Evolutionary conservation across 1,284 basidiomycete species (phyloP).

Genomic region (Calocybe gambosa): DNA sequence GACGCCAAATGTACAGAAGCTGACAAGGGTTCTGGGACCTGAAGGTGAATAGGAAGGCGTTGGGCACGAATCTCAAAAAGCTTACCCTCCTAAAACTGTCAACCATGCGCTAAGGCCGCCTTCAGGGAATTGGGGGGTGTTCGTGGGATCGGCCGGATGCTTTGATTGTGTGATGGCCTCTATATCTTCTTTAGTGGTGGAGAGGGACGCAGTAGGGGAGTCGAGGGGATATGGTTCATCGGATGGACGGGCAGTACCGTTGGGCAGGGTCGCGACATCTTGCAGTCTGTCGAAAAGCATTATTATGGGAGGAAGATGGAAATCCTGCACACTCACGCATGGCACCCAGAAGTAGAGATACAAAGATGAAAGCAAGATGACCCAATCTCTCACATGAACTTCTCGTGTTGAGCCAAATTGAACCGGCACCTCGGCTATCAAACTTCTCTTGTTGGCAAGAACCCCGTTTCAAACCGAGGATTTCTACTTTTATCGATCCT

Average conservation of each 20-base stretch:
- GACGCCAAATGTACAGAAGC: constrained; percentile 33
- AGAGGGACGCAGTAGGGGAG: constrained; percentile 8
- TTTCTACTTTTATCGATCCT: neutral
- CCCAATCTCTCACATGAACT: constrained; percentile 16
- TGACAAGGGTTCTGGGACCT: constrained; percentile 19
- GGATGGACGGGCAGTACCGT: constrained; percentile 7
- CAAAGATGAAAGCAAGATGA: constrained; percentile 14
- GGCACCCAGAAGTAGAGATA: constrained; percentile 15
- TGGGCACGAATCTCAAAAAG: neutral
- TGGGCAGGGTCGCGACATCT: constrained; percentile 8
- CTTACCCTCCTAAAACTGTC: constrained; percentile 35
- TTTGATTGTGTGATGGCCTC: constrained; percentile 3
- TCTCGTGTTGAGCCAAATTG: constrained; percentile 16
- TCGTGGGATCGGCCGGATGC: neutral
- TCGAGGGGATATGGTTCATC: constrained; percentile 5
- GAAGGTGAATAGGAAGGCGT: neutral
- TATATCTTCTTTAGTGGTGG: constrained; percentile 13
- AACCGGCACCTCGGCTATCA: constrained; percentile 15
- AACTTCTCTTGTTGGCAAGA: constrained; percentile 12
- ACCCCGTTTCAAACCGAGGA: neutral
- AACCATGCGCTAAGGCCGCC: constrained; percentile 33
- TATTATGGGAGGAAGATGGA: constrained; percentile 16
- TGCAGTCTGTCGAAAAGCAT: constrained; percentile 11
- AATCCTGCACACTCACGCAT: constrained; percentile 15
- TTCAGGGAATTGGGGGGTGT: constrained; percentile 23